phyloP scores from a whole-genome alignment of 352 stramenopile genomes.

The Phytopythium mirpurense region DNA sequence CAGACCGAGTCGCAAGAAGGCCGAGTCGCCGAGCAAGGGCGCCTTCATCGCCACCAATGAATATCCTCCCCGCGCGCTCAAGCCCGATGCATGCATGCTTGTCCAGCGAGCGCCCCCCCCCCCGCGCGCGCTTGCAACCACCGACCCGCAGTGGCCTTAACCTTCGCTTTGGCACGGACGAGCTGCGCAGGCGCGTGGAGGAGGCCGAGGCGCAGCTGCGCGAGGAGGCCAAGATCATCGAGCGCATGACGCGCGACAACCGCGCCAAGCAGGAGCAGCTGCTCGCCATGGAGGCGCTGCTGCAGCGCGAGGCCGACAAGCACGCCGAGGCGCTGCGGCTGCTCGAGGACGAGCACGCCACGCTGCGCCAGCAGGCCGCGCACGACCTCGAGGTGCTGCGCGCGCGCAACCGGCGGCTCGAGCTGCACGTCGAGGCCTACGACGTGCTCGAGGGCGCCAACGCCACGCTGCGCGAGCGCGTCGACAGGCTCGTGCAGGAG shows the following conservation, averaged over 20 bases:
- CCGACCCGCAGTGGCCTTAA: neutral
- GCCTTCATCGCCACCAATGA: slow-evolving; percentile 65
- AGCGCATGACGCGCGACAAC: slow-evolving; percentile 75
- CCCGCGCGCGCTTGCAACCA: too few relatives aligned
- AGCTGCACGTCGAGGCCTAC: slow-evolving; percentile 71
- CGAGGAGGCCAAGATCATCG: slow-evolving; percentile 79
- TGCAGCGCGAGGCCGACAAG: slow-evolving; percentile 63
- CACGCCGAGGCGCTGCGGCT: slow-evolving; percentile 46
- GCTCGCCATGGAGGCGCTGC: slow-evolving; percentile 50
- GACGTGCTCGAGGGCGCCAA: slow-evolving; percentile 63
- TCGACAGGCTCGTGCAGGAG: slow-evolving; percentile 59
- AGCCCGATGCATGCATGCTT: too few relatives aligned
- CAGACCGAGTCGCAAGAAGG: slow-evolving; percentile 22
- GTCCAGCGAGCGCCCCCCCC: too few relatives aligned
- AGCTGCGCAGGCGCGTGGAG: slow-evolving; percentile 63
- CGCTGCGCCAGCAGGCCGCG: slow-evolving; percentile 47
- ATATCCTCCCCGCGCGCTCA: slow-evolving; percentile 62
- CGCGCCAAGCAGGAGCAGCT: slow-evolving; percentile 70
- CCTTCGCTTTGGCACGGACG: slow-evolving; percentile 31
- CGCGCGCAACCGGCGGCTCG: slow-evolving; percentile 43
- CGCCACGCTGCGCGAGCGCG: slow-evolving; percentile 37
- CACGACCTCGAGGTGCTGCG: slow-evolving; percentile 62
- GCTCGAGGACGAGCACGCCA: slow-evolving; percentile 54
- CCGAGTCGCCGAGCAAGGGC: slow-evolving; percentile 19
- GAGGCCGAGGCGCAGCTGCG: slow-evolving; percentile 68